Base-by-base conservation (phyloP, 2,329 filamentous ascomycete species). In the Fusarium pilosicola region DNA sequence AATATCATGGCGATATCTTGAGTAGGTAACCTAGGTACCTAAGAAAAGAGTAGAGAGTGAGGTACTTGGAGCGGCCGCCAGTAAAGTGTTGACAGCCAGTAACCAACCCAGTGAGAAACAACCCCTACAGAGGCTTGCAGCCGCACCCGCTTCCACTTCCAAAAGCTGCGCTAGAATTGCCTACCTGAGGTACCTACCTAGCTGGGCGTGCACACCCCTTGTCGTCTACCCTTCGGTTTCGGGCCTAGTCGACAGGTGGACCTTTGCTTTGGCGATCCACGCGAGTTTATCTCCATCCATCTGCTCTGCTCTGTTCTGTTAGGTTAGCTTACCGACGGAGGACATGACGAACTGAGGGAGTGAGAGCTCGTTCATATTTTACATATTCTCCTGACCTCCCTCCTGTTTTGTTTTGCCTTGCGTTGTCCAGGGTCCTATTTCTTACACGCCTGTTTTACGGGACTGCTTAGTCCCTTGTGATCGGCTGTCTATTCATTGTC, bases 281-380 rank as follows among this genome's bases (percentile, higher is more conserved):
- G 68, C 73, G 61, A 73, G 67, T 76, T 71, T 71, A 76, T 77
- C 68, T 74, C 73, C 73, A 72, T 72, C 39, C 32, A 34, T 34
- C 32, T 34, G 32, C 32, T 34, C 32, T 34, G 14, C 64, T 62
- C 30, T 58, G 46, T 48, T 49, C 22, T 60, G 41, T 48, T 45
- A 51, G 41, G 38, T n/a, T 54, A 41, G 51, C 20, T 28, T 41
- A 41, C 51, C 34, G 34, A 41, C 24, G 51, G 51, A 55, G 51
- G 51, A 41, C 51, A 55, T 71, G 59, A 58, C 57, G 55, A 73
- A 65, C 71, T 65, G 59, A 62, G 34, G 26, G 49, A 39, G 61
- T 48, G 44, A 38, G 49, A 45, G 67, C 60, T 59, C 55, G 30
- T 55, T 61, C 39, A 57, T 69, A 56, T 74, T 72, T 74, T 68